Evolutionary conservation across 2,329 filamentous ascomycete species (phyloP).

Genomic region (Fusarium sp.): DNA sequence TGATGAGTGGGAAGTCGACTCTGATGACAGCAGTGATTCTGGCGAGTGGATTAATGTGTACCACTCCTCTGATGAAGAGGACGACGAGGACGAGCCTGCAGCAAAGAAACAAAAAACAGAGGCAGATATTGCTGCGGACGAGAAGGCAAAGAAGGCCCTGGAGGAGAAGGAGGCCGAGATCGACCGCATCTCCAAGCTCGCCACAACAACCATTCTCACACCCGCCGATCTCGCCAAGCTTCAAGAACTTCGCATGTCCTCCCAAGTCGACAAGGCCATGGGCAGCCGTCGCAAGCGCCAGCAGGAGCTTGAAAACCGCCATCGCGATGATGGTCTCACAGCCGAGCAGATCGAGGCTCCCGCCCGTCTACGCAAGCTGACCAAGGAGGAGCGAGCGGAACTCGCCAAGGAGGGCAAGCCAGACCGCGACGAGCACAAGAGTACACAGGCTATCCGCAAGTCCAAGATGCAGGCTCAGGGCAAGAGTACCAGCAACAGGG

Average conservation of each 20-base stretch:
- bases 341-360: slow-evolving; percentile 92
- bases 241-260: slow-evolving; percentile 82
- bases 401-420: slow-evolving; percentile 85
- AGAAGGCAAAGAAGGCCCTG: slow-evolving; percentile 53
- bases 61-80: slow-evolving; percentile 79
- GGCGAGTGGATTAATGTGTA: slow-evolving; percentile 95
- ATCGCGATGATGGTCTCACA: slow-evolving; percentile 88
- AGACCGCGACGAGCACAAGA: slow-evolving; percentile 82
- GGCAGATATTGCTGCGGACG: slow-evolving; percentile 50
- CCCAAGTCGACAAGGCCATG: slow-evolving; percentile 74
- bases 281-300: slow-evolving; percentile 59
- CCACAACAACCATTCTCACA: slow-evolving; percentile 93
- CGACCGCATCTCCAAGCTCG: slow-evolving; percentile 74
- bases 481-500: slow-evolving; percentile 96
- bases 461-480: slow-evolving; percentile 88
- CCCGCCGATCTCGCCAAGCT: slow-evolving; percentile 97
- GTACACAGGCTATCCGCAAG: slow-evolving; percentile 83
- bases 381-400: slow-evolving; percentile 89
- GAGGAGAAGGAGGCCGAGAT: slow-evolving; percentile 57
- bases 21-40: slow-evolving; percentile 73
- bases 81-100: slow-evolving; percentile 74
- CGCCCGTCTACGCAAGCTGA: slow-evolving; percentile 81
- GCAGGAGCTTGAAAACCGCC: slow-evolving; percentile 64
- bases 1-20: slow-evolving; percentile 71
- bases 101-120: slow-evolving; percentile 57